Evolutionary conservation across 2,329 filamentous ascomycete species (phyloP).

Genomic region (Fusarium scirpi): DNA sequence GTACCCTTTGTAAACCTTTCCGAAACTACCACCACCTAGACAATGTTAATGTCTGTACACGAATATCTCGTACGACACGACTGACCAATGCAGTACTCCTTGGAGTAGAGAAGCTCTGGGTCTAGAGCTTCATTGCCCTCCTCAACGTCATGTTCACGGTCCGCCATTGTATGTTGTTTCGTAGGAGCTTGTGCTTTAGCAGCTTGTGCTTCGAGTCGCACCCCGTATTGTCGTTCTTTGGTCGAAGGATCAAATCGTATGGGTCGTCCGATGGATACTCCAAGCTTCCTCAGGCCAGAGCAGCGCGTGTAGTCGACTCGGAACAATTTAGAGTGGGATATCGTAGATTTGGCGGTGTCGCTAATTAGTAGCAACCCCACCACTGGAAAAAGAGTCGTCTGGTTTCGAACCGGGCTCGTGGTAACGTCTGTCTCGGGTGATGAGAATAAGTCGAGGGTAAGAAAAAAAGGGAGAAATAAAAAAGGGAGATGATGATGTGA

Average conservation of each 20-base stretch:
- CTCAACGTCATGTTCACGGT: constrained; percentile 61
- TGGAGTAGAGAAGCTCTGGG: constrained; percentile 92
- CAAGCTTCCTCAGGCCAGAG: neutral
- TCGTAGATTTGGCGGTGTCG: constrained; percentile 41
- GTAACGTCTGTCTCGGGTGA: constrained; percentile 14
- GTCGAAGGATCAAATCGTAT: neutral
- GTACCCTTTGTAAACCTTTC: constrained; percentile 98
- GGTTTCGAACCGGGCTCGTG: constrained; percentile 24
- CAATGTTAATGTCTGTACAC: constrained; percentile 29
- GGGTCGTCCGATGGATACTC: neutral
- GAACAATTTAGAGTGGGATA: constrained; percentile 21
- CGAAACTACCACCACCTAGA: constrained; percentile 93
- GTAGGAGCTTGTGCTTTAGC: constrained; percentile 13
- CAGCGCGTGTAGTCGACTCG: constrained; percentile 12
- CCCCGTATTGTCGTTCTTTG: neutral
- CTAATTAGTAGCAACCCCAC: constrained; percentile 39
- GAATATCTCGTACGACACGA: constrained; percentile 16
- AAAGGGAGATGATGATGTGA: constrained; percentile 24
- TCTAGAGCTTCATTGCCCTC: constrained; percentile 70
- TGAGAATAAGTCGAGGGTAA: constrained; percentile 6
- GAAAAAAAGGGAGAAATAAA: neutral
- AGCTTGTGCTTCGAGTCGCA: constrained; percentile 17
- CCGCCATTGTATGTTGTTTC: constrained; percentile 57
- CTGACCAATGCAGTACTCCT: constrained; percentile 88
- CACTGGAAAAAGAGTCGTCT: constrained; percentile 36